A percentile compares a stretch with the other conserved stretches of the same genome.
Evolutionary conservation across 257 asterid species (phyloP).

Genomic region (Verbascum thapsus): DNA sequence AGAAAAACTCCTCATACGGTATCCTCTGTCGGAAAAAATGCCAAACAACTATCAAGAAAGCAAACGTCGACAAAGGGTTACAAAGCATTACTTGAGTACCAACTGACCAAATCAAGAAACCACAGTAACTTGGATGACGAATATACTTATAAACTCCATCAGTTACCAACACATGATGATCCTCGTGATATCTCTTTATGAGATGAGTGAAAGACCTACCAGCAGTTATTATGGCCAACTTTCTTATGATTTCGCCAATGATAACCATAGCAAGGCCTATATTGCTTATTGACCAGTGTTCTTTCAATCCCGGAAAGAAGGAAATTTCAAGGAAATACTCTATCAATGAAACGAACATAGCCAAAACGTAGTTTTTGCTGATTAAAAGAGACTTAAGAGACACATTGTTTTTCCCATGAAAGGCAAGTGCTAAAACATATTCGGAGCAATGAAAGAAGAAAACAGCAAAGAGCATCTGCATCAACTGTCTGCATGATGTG

Average conservation of each 20-base stretch:
- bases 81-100: constrained; percentile 81
- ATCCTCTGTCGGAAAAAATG: constrained; percentile 65
- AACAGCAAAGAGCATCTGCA: constrained; percentile 66
- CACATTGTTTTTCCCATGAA: constrained; percentile 70
- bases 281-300: constrained; percentile 70
- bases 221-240: constrained; percentile 82
- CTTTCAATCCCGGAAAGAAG: constrained; percentile 68
- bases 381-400: constrained; percentile 72
- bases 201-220: constrained; percentile 87
- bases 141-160: constrained; percentile 61
- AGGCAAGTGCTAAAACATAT: constrained; percentile 55
- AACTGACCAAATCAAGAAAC: constrained; percentile 61
- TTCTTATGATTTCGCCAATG: constrained; percentile 76
- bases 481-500: constrained; percentile 66
- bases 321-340: constrained; percentile 74
- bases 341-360: constrained; percentile 63
- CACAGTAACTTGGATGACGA: constrained; percentile 85
- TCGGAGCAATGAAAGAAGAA: constrained; percentile 77
- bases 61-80: constrained; percentile 68
- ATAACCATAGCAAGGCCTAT: constrained; percentile 69
- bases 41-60: constrained; percentile 73
- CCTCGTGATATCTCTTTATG: constrained; percentile 63
- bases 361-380: constrained; percentile 66
- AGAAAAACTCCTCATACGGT: constrained; percentile 84
- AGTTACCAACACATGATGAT: constrained; percentile 71